Conservation (phyloP, 2,329 filamentous ascomycete species). For the Fusarium robinianum region DNA sequence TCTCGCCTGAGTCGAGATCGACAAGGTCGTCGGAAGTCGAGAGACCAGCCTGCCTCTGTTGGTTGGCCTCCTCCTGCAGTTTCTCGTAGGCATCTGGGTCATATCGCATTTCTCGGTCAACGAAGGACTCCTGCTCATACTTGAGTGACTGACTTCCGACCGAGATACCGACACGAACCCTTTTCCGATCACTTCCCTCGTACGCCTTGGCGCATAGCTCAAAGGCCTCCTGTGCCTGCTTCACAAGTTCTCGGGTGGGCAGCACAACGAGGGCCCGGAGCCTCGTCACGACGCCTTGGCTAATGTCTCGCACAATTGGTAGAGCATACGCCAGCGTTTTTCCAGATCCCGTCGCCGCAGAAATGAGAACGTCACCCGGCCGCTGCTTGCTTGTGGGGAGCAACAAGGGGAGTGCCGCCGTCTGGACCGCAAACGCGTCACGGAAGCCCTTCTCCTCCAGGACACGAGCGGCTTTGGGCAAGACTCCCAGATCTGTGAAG, state of each 20-base stretch:
- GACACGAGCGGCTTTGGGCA: slow-evolving; percentile 60
- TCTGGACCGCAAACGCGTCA: slow-evolving; percentile 51
- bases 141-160: slow-evolving; percentile 80
- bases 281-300: slow-evolving; percentile 64
- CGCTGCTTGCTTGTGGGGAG: slow-evolving; percentile 65
- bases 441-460: slow-evolving; percentile 63
- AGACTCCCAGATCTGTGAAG: slow-evolving; percentile 68
- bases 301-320: slow-evolving; percentile 79
- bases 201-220: slow-evolving; percentile 72
- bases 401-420: slow-evolving; percentile 72
- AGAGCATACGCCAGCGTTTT: slow-evolving; percentile 93
- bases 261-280: slow-evolving; percentile 83
- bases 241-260: slow-evolving; percentile 87
- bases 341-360: slow-evolving; percentile 91
- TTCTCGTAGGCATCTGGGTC: slow-evolving; percentile 60
- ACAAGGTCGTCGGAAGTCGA: slow-evolving; percentile 22
- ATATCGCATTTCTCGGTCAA: slow-evolving; percentile 59
- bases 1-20: slow-evolving; percentile 27
- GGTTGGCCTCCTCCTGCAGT: slow-evolving; percentile 32
- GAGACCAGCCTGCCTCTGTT: slow-evolving; percentile 11
- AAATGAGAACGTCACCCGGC: slow-evolving; percentile 81
- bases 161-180: slow-evolving; percentile 78
- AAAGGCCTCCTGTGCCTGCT: slow-evolving; percentile 79
- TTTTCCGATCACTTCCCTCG: slow-evolving; percentile 60
- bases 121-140: slow-evolving; percentile 58